Evolutionary conservation across 129 eudicot genomes (phyloP), one percentile per base, ranked within the genome.

Genomic region (Lonicera japonica): DNA sequence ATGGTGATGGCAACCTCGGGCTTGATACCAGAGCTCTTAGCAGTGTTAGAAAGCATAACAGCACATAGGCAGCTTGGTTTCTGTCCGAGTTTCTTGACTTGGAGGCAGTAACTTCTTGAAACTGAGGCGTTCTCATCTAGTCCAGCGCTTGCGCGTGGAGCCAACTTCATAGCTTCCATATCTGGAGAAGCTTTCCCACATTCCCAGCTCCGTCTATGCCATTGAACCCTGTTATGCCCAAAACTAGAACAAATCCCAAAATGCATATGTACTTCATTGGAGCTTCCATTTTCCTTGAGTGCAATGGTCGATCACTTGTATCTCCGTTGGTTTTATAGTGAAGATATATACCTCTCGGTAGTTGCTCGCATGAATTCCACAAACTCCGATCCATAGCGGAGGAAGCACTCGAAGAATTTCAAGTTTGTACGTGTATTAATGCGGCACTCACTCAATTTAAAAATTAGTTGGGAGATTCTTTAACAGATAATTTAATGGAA

Each of bases 141-240:
- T 95, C n/a, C n/a, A n/a, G n/a, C 47, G 97, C 97, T 8, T 46
- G 95, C 94, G 71, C 97, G 86, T 46, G 95, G 94, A 50, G 70
- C 68, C 41, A 90, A 75, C 74, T 86, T 90, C 66, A 82, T 61
- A 1, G 95, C 95, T 75, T 90, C 97, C 85, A 56, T 62, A 25
- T 90, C 86, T 0, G 97, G 95, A 21, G 70, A 61, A 0, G 82
- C 34, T 53, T 19, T 79, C 18, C 90, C 94, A 21, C 97, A 90
- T 70, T 83, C 94, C 95, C 82, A 5, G 85, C 83, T 25, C 79
- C 95, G 25, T 80, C 54, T 8, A 63, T 95, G 22, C 68, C 84
- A 47, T 68, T 47, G 7, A 74, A 56, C 34, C 77, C 75, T 9
- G 72, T 76, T 54, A 77, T 66, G 15, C 52, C 74, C 39, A 82